These are phyloP conservation scores for Alnus rubra DNA, from an alignment of 306 rosid genomes.

Conservation along the genomic window DNA sequence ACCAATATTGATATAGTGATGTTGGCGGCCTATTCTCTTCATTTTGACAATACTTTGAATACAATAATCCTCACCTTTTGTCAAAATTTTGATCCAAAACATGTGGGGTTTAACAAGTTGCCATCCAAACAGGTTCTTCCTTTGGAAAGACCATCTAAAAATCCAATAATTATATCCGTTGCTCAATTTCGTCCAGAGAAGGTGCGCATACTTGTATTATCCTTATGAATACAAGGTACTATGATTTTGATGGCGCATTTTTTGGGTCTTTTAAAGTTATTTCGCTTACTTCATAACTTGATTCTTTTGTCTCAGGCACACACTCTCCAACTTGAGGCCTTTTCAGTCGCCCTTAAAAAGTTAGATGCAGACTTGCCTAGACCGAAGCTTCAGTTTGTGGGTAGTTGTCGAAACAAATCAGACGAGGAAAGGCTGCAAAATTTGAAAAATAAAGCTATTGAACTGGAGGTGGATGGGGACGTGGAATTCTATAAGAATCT, in stretches of 20 bases:
- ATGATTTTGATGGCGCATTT: slow-evolving; percentile 36
- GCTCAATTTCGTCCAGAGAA: slow-evolving; percentile 99
- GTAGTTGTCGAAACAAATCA: slow-evolving; percentile 84
- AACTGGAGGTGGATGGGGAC: slow-evolving; percentile 62
- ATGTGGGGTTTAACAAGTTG: slow-evolving; percentile 30
- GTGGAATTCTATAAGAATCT: slow-evolving; percentile 83
- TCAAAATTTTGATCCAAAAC: slow-evolving; percentile 17
- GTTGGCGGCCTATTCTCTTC: not conserved
- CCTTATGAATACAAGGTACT: slow-evolving; percentile 53
- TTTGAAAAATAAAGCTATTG: slow-evolving; percentile 64
- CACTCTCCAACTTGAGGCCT: slow-evolving; percentile 89
- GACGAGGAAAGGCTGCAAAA: slow-evolving; percentile 84
- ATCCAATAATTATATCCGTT: slow-evolving; percentile 70
- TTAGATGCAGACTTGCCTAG: slow-evolving; percentile 53
- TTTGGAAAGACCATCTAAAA: slow-evolving; percentile 61
- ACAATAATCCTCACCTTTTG: not conserved
- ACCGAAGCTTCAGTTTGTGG: slow-evolving; percentile 88
- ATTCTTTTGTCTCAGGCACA: slow-evolving; percentile 65
- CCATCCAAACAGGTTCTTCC: slow-evolving; percentile 71
- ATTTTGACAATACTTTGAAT: not conserved
- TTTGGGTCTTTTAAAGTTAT: slow-evolving; percentile 35
- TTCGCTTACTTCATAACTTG: slow-evolving; percentile 34
- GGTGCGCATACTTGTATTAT: slow-evolving; percentile 65
- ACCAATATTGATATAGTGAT: not conserved
- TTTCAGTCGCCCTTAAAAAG: slow-evolving; percentile 67